Evolutionary conservation across 257 asterid species (phyloP), one percentile per base, ranked within the genome.

Genomic region (Nicotiana obtusifolia): DNA sequence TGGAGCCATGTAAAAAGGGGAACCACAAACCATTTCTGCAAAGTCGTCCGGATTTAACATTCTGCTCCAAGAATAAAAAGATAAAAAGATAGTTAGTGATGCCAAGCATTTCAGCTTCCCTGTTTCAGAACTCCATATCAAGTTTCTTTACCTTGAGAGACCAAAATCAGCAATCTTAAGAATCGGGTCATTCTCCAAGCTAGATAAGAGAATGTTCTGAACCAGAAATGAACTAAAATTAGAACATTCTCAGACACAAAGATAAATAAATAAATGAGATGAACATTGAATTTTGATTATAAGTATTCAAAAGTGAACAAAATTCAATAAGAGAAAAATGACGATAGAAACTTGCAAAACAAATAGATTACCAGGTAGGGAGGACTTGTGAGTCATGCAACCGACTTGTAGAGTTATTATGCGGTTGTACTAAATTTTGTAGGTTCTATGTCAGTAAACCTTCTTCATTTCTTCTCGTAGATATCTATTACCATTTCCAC

Each of bases 111-210:
- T 78, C 31, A 37, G 17, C n/a, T 57, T 59, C 44, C 37, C 75
- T 64, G 71, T 60, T n/a, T 60, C 24, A 35, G 28, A 13, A 61
- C 35, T 59, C 60, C 71, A 47, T 26, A 35, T 54, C 10, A 44
- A 35, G 22, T 35, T 44, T 26, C 60, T 76, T 52, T 89, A 90
- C 92, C 94, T 86, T 64, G 92, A 87, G 80, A 89, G 88, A 76
- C 94, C 91, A 86, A 90, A 89, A 87, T 90, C 94, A 31, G 92
- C 87, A 85, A 90, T 88, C 84, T 90, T 90, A 31, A 89, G 88
- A 77, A 89, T 62, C 8, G 89, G 86, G 71, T 88, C 84, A 64
- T 77, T 64, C 15, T 76, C 91, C 30, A 80, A 78, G 83, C 84
- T 68, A 73, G 87, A 81, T 54, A 90, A 78, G 77, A 90, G 92